Evolutionary conservation across 2,329 filamentous ascomycete genomes (phyloP).

Genomic region (Daldinia sp.): DNA sequence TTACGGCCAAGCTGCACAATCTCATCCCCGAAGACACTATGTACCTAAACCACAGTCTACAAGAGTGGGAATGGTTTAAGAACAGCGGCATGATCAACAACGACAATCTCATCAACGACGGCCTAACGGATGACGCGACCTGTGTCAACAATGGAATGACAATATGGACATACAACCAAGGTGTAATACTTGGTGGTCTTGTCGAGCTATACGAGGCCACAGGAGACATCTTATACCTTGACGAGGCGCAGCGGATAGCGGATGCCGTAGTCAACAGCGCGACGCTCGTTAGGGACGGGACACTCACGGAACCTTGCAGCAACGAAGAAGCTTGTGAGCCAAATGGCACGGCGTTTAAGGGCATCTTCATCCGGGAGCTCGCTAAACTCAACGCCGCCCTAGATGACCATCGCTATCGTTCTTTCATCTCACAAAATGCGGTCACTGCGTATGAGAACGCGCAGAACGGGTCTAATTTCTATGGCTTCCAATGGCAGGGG

Average conservation of each 20-base stretch:
- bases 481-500: constrained; percentile 67
- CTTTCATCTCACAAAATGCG: constrained; percentile 64
- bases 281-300: constrained; percentile 53
- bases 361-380: constrained; percentile 70
- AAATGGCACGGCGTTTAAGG: constrained; percentile 69
- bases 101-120: constrained; percentile 58
- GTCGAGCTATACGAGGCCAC: constrained; percentile 63
- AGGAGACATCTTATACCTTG: constrained; percentile 40
- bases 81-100: constrained; percentile 56
- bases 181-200: constrained; percentile 69
- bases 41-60: constrained; percentile 57
- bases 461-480: constrained; percentile 51
- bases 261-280: constrained; percentile 52
- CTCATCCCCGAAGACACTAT: constrained; percentile 53
- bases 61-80: constrained; percentile 60
- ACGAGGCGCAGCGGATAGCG: constrained; percentile 45
- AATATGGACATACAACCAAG: constrained; percentile 67
- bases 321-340: constrained; percentile 50
- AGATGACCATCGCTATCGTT: constrained; percentile 57
- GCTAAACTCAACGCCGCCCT: constrained; percentile 61
- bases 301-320: constrained; percentile 58
- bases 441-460: constrained; percentile 65
- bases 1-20: constrained; percentile 59
- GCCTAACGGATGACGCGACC: constrained; percentile 52
- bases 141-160: constrained; percentile 50